Evolutionary conservation across 2,329 filamentous ascomycete genomes (phyloP).

Genomic region (Botrytis hyacinthi): DNA sequence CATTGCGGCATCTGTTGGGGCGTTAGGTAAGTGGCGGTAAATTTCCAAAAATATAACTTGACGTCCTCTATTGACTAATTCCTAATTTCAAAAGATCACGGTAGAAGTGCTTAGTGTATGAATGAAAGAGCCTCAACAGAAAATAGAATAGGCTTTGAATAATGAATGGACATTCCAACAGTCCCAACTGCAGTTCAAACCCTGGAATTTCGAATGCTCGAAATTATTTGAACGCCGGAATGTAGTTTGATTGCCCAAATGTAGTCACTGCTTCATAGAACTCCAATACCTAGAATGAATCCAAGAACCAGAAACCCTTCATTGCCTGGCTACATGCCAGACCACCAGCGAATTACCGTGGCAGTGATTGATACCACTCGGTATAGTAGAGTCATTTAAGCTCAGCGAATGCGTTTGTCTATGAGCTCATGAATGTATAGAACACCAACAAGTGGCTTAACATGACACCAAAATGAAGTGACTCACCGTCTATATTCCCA

Average conservation of each 20-base stretch:
- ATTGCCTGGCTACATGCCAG: background rate
- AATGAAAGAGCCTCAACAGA: background rate
- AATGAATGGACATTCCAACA: background rate
- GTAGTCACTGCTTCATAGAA: background rate
- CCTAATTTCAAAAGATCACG: background rate
- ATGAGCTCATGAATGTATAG: background rate
- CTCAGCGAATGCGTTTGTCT: too few relatives aligned
- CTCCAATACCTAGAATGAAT: background rate
- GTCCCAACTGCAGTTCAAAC: background rate
- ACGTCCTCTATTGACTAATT: background rate
- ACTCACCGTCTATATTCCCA: conserved; percentile 53
- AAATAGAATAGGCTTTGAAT: background rate
- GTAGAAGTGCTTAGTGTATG: background rate
- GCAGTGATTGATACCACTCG: background rate
- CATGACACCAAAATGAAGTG: background rate
- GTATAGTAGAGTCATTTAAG: background rate
- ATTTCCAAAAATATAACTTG: background rate
- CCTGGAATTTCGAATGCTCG: background rate
- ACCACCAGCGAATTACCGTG: background rate
- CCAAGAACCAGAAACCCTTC: background rate
- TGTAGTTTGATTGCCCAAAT: background rate
- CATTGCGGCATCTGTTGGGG: conserved; percentile 50
- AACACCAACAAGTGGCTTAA: background rate
- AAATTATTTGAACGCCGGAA: background rate
- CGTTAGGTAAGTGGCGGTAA: background rate